Evolutionary conservation across 192 early-diverging fungal species (phyloP), one percentile per base, ranked within the genome.

Genomic region (Rhizoclosmatium globosum): DNA sequence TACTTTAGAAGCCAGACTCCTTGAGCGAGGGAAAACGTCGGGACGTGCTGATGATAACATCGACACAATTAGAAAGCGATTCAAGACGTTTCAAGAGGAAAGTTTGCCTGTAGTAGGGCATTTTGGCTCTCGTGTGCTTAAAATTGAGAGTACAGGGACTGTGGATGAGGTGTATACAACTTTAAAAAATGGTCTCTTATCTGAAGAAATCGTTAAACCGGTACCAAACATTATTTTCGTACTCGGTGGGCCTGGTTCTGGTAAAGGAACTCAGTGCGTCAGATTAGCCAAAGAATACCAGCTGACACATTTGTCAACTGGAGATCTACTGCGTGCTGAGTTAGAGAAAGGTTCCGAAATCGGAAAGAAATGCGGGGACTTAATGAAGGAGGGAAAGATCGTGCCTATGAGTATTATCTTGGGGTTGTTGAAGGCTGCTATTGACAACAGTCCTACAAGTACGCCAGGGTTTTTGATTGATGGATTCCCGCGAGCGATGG

Each of bases 361-460:
- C n/a, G 90, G 87, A 3, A 43, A 79, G 43, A 47, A 82, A 57
- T 68, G 89, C 6, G 82, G 83, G 44, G 81, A 46, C 2, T 65
- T 79, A 38, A 91, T 92, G 85, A 85, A 84, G 72, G 82, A 92
- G 53, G 91, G 91, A 7, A 89, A 92, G 80, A 89, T 92, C 65
- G 87, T 92, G 17, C 84, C 91, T 38, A 76, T 87, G 82, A 64
- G 64, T n/a, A 56, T 77, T 21, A 83, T 59, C n/a, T 58, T 82
- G 39, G 59, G 71, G 0, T 68, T 89, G n/a, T 50, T 83, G 15
- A 65, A 57, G 13, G 56, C 60, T 19, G 81, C 81, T n/a, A 84
- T 79, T 65, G 57, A 80, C 17, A 65, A 61, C 7, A 43, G 45
- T 3, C 72, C 59, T 17, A 81, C 64, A 2, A 71, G 39, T n/a